These are phyloP conservation scores for Sambucus nigra DNA, from an alignment of 129 eudicot species.

Conservation along the genomic window DNA sequence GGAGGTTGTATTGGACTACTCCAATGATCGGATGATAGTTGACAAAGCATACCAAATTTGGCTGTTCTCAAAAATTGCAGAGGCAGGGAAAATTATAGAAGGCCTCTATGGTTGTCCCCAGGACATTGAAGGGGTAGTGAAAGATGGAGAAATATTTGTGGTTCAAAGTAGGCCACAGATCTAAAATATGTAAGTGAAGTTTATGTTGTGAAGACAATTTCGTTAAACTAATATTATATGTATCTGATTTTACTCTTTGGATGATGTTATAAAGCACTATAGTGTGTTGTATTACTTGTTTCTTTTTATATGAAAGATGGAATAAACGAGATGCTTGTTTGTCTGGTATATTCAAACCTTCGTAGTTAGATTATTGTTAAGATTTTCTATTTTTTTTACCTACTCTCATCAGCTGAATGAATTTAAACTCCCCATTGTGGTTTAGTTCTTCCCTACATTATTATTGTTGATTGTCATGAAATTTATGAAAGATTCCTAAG, in stretches of 20 bases:
- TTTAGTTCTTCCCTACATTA: too few relatives aligned
- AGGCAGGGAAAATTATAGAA: constrained; percentile 32
- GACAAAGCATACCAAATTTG: constrained; percentile 23
- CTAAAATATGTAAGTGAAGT: constrained; percentile 3
- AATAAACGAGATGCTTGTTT: too few relatives aligned
- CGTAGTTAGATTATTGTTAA: too few relatives aligned
- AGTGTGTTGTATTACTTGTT: neutral
- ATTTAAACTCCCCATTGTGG: too few relatives aligned
- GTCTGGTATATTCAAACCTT: too few relatives aligned
- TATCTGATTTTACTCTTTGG: neutral
- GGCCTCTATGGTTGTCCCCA: constrained; percentile 39
- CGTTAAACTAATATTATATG: neutral
- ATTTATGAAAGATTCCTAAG: too few relatives aligned
- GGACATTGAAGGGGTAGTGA: constrained; percentile 39
- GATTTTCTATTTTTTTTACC: too few relatives aligned
- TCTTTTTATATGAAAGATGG: too few relatives aligned
- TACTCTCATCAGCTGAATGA: too few relatives aligned
- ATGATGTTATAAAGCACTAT: neutral
- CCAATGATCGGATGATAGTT: constrained; percentile 28
- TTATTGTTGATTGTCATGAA: too few relatives aligned
- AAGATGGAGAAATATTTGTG: constrained; percentile 33
- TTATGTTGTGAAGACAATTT: neutral
- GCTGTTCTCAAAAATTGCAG: constrained; percentile 34
- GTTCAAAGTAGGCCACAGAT: constrained; percentile 34
- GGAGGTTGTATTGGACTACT: constrained; percentile 40